Evolutionary conservation across 164 flowering plant genomes (phyloP).

Genomic region (Sextonia rubra): DNA sequence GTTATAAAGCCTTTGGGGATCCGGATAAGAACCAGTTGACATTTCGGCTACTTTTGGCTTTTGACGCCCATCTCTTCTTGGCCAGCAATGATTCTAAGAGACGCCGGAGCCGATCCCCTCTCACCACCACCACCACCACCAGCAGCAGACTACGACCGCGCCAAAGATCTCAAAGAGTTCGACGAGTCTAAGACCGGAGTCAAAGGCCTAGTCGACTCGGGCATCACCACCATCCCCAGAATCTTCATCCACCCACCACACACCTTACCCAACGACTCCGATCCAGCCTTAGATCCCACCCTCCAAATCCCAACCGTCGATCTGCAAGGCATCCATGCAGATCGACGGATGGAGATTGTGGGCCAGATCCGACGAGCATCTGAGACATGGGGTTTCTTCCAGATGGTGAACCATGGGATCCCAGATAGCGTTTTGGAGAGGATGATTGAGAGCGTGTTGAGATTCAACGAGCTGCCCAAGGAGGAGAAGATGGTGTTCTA

Average conservation of each 20-base stretch:
- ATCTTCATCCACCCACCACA: constrained; percentile 13
- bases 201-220: constrained; percentile 19
- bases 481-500: constrained; percentile 10
- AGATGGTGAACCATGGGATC: constrained; percentile 22
- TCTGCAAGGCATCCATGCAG: constrained; percentile 5
- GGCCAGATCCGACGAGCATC: constrained; percentile 18
- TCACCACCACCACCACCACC: too few relatives aligned
- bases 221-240: constrained; percentile 10
- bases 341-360: constrained; percentile 4
- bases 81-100: too few relatives aligned
- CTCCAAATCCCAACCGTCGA: constrained; percentile 23
- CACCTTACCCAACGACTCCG: background rate
- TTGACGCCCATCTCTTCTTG: too few relatives aligned
- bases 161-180: constrained; percentile 14
- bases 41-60: too few relatives aligned
- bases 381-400: constrained; percentile 23
- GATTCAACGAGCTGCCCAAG: constrained; percentile 4
- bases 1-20: too few relatives aligned
- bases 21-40: too few relatives aligned
- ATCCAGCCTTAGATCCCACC: background rate
- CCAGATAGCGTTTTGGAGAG: constrained; percentile 8
- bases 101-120: too few relatives aligned
- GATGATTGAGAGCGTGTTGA: constrained; percentile 1
- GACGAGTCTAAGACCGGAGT: constrained; percentile 19
- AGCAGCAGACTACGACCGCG: constrained; percentile 14